These are phyloP conservation scores for Colletotrichum caudatum DNA, from an alignment of 2,329 filamentous ascomycete genomes.

Conservation along the genomic window DNA sequence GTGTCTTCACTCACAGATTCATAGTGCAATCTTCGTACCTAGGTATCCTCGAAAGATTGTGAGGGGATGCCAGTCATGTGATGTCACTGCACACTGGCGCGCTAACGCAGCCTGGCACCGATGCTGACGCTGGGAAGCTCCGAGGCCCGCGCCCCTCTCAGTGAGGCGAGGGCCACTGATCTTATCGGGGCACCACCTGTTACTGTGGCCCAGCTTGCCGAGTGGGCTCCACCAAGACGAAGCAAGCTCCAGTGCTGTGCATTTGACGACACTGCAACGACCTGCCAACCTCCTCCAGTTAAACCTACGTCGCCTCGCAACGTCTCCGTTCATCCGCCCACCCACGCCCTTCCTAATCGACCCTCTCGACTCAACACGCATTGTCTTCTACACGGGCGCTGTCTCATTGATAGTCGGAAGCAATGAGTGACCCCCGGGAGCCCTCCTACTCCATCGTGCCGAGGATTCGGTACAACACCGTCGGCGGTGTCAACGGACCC, in stretches of 20 bases:
- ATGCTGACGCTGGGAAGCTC: slow-evolving; percentile 32
- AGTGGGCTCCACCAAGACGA: slow-evolving; percentile 52
- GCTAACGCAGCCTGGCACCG: slow-evolving; percentile 27
- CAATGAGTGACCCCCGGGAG: slow-evolving; percentile 68
- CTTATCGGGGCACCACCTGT: slow-evolving; percentile 40
- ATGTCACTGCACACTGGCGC: slow-evolving; percentile 49
- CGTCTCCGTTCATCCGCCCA: slow-evolving; percentile 34
- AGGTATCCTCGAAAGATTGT: neutral
- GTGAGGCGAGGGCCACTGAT: slow-evolving; percentile 23
- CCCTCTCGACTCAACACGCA: slow-evolving; percentile 40
- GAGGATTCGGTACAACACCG: slow-evolving; percentile 93
- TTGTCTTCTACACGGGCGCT: slow-evolving; percentile 38
- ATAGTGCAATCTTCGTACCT: neutral
- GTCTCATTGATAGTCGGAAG: slow-evolving; percentile 47
- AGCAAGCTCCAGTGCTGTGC: slow-evolving; percentile 54
- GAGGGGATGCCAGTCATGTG: slow-evolving; percentile 52
- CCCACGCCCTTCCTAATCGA: slow-evolving; percentile 36
- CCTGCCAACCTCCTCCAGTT: slow-evolving; percentile 52
- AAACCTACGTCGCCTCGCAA: slow-evolving; percentile 31
- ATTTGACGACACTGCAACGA: slow-evolving; percentile 39
- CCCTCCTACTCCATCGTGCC: slow-evolving; percentile 71
- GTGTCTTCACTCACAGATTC: neutral
- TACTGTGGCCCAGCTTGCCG: slow-evolving; percentile 33
- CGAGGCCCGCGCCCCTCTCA: slow-evolving; percentile 16
- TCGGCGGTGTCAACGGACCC: slow-evolving; percentile 97